Percentiles rank a stretch among this genome's conserved stretches.
phyloP scores from a whole-genome alignment of 2,329 filamentous ascomycete species.

The Fusarium aywerte region DNA sequence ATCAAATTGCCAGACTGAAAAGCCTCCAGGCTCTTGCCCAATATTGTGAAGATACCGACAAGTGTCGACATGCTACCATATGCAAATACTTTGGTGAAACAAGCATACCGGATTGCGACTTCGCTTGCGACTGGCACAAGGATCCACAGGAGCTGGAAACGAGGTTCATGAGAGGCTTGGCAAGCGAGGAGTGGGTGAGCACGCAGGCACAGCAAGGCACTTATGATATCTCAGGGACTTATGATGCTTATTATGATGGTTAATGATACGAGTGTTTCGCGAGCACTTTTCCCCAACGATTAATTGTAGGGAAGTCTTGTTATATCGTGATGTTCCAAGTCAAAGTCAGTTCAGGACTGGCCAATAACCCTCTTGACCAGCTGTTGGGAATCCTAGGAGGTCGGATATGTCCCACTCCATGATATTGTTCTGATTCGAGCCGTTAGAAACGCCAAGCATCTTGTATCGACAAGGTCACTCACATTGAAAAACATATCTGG shows the following conservation, averaged over 20 bases:
- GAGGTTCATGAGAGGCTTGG: constrained; percentile 66
- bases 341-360: constrained; percentile 16
- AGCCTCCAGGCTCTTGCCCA: constrained; percentile 76
- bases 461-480: neutral
- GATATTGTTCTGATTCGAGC: constrained; percentile 30
- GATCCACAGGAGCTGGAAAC: constrained; percentile 67
- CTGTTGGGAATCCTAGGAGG: constrained; percentile 37
- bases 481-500: constrained; percentile 36
- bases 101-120: constrained; percentile 70
- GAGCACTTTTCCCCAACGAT: neutral
- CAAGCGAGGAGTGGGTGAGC: constrained; percentile 71
- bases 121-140: constrained; percentile 83
- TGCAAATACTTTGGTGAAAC: constrained; percentile 81
- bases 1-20: constrained; percentile 64
- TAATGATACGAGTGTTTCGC: constrained; percentile 10
- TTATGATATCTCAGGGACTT: constrained; percentile 58
- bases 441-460: constrained; percentile 9
- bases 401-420: constrained; percentile 45
- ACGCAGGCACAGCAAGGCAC: constrained; percentile 69
- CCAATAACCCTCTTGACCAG: constrained; percentile 24
- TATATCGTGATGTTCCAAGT: neutral
- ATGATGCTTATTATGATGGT: constrained; percentile 66
- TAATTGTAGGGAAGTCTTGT: neutral
- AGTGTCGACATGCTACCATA: constrained; percentile 81
- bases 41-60: constrained; percentile 81